Evolutionary conservation across 1,284 basidiomycete species (phyloP).

Genomic region (Cyathus olla): DNA sequence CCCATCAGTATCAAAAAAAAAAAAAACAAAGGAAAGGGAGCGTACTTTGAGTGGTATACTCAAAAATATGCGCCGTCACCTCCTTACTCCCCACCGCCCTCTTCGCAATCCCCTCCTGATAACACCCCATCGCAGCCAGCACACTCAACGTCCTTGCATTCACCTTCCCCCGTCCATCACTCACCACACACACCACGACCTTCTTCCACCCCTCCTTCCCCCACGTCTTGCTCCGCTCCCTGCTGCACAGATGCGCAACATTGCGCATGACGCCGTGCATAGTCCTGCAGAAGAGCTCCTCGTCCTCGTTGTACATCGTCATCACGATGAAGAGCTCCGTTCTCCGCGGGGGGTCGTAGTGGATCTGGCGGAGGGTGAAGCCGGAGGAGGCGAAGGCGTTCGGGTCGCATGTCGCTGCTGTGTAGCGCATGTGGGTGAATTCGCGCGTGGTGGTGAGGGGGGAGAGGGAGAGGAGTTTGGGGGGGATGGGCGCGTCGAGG

Average conservation of each 20-base stretch:
- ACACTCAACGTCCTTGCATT: conserved; percentile 88
- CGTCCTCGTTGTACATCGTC: conserved; percentile 86
- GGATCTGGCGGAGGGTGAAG: conserved; percentile 84
- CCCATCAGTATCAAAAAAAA: background rate
- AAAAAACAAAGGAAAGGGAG: conserved; percentile 30
- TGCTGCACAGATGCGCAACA: conserved; percentile 83
- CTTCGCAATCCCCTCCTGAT: conserved; percentile 92
- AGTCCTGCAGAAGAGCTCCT: conserved; percentile 87
- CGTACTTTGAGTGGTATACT: conserved; percentile 90
- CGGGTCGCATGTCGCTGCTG: conserved; percentile 93
- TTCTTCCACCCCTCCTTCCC: conserved; percentile 98
- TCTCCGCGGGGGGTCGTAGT: conserved; percentile 87
- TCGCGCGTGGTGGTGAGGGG: conserved; percentile 84
- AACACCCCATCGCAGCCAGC: conserved; percentile 89
- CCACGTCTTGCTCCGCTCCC: conserved; percentile 92
- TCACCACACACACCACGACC: conserved; percentile 72
- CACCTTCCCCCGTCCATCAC: conserved; percentile 88
- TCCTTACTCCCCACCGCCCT: conserved; percentile 86
- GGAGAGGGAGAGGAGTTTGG: conserved; percentile 87
- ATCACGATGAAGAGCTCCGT: conserved; percentile 80
- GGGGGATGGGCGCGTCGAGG: conserved; percentile 87
- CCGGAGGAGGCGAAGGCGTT: conserved; percentile 86
- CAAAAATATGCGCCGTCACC: conserved; percentile 94
- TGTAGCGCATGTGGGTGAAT: conserved; percentile 95
- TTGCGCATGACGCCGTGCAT: conserved; percentile 97